Conservation (phyloP, 352 stramenopile species). For the Globisporangium echinulatum region DNA sequence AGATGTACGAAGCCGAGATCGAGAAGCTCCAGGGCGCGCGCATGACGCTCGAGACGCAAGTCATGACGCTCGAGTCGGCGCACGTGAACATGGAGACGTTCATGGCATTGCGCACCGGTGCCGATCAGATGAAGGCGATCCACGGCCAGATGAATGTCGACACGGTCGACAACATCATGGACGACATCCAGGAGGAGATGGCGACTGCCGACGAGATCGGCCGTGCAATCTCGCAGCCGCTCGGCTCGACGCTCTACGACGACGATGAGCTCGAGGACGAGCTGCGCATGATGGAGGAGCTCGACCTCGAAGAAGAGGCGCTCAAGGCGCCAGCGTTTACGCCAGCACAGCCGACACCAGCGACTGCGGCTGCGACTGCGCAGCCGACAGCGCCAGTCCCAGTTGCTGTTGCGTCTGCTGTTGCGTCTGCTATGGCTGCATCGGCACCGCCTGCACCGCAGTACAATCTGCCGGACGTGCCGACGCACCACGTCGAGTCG, state of each 20-base stretch:
- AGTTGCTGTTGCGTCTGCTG: conserved; percentile 19
- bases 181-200: conserved; percentile 97
- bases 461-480: conserved; percentile 77
- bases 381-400: conserved; percentile 10
- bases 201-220: conserved; percentile 93
- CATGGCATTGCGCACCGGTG: conserved; percentile 89
- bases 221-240: conserved; percentile 90
- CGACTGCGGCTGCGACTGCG: conserved; percentile 12
- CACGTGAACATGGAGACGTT: conserved; percentile 97
- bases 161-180: conserved; percentile 97
- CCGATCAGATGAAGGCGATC: conserved; percentile 94
- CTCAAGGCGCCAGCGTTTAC: conserved; percentile 22
- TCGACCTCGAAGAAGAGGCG: conserved; percentile 88
- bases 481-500: conserved; percentile 64
- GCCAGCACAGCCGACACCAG: conserved; percentile 18
- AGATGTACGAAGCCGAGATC: conserved; percentile 97
- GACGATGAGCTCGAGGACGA: conserved; percentile 95
- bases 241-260: conserved; percentile 87
- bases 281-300: conserved; percentile 90
- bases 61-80: conserved; percentile 89
- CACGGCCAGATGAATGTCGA: conserved; percentile 95
- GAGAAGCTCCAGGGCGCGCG: conserved; percentile 96
- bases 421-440: no score
- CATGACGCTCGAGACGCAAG: conserved; percentile 94
- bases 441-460: conserved; percentile 15